Evolutionary conservation across 345 rosid species (phyloP).

Genomic region (Populus simonii): DNA sequence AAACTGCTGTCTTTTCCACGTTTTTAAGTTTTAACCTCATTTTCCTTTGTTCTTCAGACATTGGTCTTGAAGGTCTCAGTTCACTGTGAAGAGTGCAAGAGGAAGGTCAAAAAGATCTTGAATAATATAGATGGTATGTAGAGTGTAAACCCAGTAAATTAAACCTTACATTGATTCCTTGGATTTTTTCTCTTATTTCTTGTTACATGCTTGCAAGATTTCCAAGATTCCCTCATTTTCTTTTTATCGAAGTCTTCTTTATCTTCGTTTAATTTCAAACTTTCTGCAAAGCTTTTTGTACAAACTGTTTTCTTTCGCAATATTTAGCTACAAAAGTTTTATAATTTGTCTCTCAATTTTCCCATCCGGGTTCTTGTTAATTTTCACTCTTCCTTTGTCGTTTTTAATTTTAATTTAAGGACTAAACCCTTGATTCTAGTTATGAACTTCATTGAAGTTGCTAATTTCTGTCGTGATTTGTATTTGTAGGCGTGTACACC

Average conservation of each 20-base stretch:
- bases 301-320: not conserved
- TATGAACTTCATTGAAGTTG: not conserved
- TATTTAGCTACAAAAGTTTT: not conserved
- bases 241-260: not conserved
- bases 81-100: constrained; percentile 30
- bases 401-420: not conserved
- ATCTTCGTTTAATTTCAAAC: not conserved
- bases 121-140: constrained; percentile 19
- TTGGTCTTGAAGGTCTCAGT: constrained; percentile 30
- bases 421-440: not conserved
- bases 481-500: constrained; percentile 28
- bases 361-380: not conserved
- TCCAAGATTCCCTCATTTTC: not conserved
- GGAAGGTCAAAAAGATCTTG: constrained; percentile 29
- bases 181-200: not conserved
- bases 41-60: constrained; percentile 13
- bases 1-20: not conserved
- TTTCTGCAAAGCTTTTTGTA: not conserved
- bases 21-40: too few relatives aligned
- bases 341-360: not conserved
- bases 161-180: not conserved
- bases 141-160: not conserved
- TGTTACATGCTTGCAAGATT: not conserved
- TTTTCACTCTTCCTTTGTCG: not conserved
- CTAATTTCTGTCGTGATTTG: not conserved